Base-by-base conservation (phyloP, 345 rosid genomes). In the Populus simonii region DNA sequence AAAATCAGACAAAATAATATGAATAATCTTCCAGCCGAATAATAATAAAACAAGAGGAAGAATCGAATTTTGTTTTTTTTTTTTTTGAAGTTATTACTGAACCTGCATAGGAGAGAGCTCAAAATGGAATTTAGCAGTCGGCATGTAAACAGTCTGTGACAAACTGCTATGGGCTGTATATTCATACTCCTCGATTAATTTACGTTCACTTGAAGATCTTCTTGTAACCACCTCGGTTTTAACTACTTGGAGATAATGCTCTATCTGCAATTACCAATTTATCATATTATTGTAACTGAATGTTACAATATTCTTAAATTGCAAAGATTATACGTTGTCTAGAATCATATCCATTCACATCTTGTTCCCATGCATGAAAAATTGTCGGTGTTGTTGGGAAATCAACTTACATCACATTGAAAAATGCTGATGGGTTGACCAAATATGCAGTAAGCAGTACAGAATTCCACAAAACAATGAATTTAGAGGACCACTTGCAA, bases 91-190 rank as follows among this genome's bases (percentile, higher is more conserved):
- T 73, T 72, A 65, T 49, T 8, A 10, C 74, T 57, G 69, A 59
- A 92, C 99, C 98, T 96, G 99, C 99, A 96, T 96, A 25, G 99
- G 98, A 66, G 99, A 96, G 83, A 90, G 94, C 92, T 94, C 99
- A 25, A 90, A 88, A 88, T 92, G 99, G 81, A 96, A 96, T 76
- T 92, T 94, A 41, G 92, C 90, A 2, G 88, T 94, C 2, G 99
- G 99, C 77, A 92, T 80, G 83, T 92, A 76, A 67, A 88, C 43
- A 79, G 86, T 94, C 76, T 94, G 92, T 35, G 85, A 90, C 82
- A 92, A 80, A 71, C 98, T 96, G 83, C 99, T 96, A 80, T 94
- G 98, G 3, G 98, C 98, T 59, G 98, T 96, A 87, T 94, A 96
- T 87, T 94, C 98, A 1, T 94, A 94, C 85, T 92, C 97, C 82